These are phyloP conservation scores for Verticillium albo-atrum DNA, from an alignment of 2,329 filamentous ascomycete genomes.

Conservation along the genomic window DNA sequence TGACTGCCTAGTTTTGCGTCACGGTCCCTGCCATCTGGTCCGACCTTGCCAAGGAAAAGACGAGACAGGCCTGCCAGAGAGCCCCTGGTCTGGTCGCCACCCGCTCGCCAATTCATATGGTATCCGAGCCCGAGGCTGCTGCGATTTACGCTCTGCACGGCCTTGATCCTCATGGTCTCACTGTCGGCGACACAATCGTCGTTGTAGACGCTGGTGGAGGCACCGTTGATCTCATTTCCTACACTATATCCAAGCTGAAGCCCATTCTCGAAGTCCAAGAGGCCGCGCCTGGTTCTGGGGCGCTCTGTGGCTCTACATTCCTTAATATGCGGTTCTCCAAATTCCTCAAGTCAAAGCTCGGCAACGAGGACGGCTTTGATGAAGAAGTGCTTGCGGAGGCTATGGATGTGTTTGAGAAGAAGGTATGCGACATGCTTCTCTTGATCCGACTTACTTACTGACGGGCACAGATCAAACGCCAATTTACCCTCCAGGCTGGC, in stretches of 20 bases:
- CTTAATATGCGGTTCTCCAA: conserved; percentile 43
- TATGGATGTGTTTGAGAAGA: conserved; percentile 38
- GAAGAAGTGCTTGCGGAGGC: conserved; percentile 34
- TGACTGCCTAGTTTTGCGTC: conserved; percentile 35
- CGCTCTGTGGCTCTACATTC: conserved; percentile 44
- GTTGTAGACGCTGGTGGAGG: conserved; percentile 52
- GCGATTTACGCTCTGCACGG: conserved; percentile 43
- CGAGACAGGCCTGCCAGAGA: conserved; percentile 36
- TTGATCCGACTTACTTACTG: not conserved
- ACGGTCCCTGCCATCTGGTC: conserved; percentile 58
- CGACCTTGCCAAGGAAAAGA: conserved; percentile 47
- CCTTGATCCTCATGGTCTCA: conserved; percentile 33
- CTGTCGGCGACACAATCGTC: conserved; percentile 43
- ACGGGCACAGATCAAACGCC: conserved; percentile 20
- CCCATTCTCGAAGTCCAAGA: conserved; percentile 43
- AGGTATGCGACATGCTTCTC: conserved; percentile 12
- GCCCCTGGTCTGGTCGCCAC: conserved; percentile 24
- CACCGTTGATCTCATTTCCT: conserved; percentile 50
- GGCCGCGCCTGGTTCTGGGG: conserved; percentile 43
- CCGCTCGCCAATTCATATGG: conserved; percentile 33
- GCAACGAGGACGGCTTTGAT: conserved; percentile 36
- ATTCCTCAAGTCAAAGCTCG: conserved; percentile 37
- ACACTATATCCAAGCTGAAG: conserved; percentile 38
- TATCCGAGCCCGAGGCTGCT: conserved; percentile 50
- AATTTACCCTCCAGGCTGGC: conserved; percentile 20